Percentiles rank a stretch among this genome's conserved stretches.
Conservation (phyloP, 129 eudicot genomes). For the Deinandra increscens region DNA sequence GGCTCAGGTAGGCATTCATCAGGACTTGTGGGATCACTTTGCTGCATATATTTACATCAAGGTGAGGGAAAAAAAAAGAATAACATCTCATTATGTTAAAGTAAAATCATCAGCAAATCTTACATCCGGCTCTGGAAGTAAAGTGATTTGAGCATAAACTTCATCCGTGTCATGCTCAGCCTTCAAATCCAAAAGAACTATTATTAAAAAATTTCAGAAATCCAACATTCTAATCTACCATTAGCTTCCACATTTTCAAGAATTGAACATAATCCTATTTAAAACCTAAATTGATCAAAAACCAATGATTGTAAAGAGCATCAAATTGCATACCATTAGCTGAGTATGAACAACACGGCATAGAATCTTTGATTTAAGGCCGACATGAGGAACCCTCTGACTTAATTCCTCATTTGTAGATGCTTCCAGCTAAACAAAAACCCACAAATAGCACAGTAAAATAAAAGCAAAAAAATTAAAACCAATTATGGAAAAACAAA, state of each 20-base stretch:
- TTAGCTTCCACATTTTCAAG: neutral
- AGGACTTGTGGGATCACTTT: constrained; percentile 64
- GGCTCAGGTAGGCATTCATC: constrained; percentile 54
- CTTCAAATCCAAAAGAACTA: constrained; percentile 39
- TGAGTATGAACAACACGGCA: constrained; percentile 65
- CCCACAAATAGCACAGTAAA: constrained; percentile 30
- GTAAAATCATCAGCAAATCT: constrained; percentile 16
- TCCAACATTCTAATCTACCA: constrained; percentile 17
- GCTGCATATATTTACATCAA: constrained; percentile 39
- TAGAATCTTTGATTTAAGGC: constrained; percentile 75
- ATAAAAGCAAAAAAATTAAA: constrained; percentile 2
- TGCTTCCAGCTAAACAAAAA: constrained; percentile 68
- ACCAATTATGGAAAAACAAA: constrained; percentile 15
- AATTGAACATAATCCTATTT: neutral
- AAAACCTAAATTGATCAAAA: constrained; percentile 16
- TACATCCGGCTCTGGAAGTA: constrained; percentile 77
- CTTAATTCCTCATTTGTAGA: constrained; percentile 81
- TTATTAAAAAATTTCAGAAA: neutral
- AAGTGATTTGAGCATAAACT: constrained; percentile 87
- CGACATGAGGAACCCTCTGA: constrained; percentile 57
- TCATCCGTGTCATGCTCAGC: constrained; percentile 95
- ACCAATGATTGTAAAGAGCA: neutral
- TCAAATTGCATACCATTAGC: constrained; percentile 33
- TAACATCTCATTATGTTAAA: neutral
- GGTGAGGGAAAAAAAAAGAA: neutral